Percentiles rank a stretch among this genome's conserved stretches.
Evolutionary conservation across 208 protist species (phyloP).

Genomic region (Trypanosoma brucei): DNA sequence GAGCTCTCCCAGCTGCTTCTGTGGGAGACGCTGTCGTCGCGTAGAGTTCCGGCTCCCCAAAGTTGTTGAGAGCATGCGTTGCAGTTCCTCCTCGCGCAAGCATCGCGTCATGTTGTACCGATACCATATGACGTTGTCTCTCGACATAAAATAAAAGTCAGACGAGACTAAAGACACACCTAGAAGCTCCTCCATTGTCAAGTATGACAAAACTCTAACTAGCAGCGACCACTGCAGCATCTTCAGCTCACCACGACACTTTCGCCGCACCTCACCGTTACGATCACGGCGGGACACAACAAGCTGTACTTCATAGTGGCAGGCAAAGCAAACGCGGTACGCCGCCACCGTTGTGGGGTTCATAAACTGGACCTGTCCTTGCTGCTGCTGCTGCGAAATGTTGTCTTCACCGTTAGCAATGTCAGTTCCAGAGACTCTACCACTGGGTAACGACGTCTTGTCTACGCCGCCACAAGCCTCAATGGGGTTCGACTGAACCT

Average conservation of each 20-base stretch:
- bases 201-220: conserved; percentile 68
- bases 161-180: conserved; percentile 60
- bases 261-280: conserved; percentile 56
- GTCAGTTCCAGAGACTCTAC: background rate
- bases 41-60: background rate
- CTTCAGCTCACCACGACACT: conserved; percentile 80
- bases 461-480: background rate
- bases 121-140: conserved; percentile 86
- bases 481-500: background rate
- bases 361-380: background rate
- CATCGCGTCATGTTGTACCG: conserved; percentile 79
- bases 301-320: conserved; percentile 83
- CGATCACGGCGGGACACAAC: conserved; percentile 64
- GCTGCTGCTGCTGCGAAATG: background rate
- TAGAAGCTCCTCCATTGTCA: conserved; percentile 48
- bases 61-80: conserved; percentile 22
- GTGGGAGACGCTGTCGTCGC: conserved; percentile 6
- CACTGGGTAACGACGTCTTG: background rate
- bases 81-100: conserved; percentile 35
- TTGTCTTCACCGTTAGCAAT: background rate
- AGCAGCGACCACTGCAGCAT: conserved; percentile 72
- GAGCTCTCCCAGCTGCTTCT: background rate
- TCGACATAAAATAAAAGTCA: conserved; percentile 85
- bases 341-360: conserved; percentile 9
- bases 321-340: conserved; percentile 45